Conservation (phyloP, 2,329 filamentous ascomycete genomes). For the Pestalotiopsis sp. region DNA sequence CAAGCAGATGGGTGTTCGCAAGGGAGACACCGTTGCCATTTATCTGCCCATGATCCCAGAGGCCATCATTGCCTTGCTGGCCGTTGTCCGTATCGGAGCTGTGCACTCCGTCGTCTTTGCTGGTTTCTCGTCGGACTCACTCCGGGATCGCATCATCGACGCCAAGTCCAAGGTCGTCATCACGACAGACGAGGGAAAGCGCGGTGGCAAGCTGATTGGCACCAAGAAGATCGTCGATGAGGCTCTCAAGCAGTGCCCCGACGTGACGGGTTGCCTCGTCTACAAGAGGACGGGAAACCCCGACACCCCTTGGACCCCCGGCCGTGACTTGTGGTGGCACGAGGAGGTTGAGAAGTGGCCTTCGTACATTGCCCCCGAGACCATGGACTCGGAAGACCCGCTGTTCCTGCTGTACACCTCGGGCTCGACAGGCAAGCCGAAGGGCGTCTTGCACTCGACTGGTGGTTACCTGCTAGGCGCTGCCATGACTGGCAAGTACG, state of each 20-base stretch:
- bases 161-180: slow-evolving; percentile 91
- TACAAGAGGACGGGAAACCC: slow-evolving; percentile 87
- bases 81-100: slow-evolving; percentile 88
- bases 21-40: slow-evolving; percentile 95
- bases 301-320: slow-evolving; percentile 85
- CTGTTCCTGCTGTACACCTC: slow-evolving; percentile 98
- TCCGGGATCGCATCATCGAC: slow-evolving; percentile 92
- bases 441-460: slow-evolving; percentile 98
- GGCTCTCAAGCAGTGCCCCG: slow-evolving; percentile 91
- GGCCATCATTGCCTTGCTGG: slow-evolving; percentile 86
- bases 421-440: slow-evolving; percentile 96
- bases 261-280: slow-evolving; percentile 81
- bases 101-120: slow-evolving; percentile 98
- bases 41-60: slow-evolving; percentile 99
- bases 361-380: slow-evolving; percentile 83
- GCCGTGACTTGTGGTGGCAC: slow-evolving; percentile 96
- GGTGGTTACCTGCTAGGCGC: slow-evolving; percentile 93
- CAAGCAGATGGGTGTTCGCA: slow-evolving; percentile 93
- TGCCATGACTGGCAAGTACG: slow-evolving; percentile 93
- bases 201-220: slow-evolving; percentile 93
- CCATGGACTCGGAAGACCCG: slow-evolving; percentile 91
- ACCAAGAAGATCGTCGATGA: slow-evolving; percentile 99
- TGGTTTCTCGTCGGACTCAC: slow-evolving; percentile 93
- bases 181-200: slow-evolving; percentile 96
- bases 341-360: slow-evolving; percentile 98